These are phyloP conservation scores for Dipodascopsis tothii DNA, from an alignment of 805 yeast genomes.

Conservation along the genomic window DNA sequence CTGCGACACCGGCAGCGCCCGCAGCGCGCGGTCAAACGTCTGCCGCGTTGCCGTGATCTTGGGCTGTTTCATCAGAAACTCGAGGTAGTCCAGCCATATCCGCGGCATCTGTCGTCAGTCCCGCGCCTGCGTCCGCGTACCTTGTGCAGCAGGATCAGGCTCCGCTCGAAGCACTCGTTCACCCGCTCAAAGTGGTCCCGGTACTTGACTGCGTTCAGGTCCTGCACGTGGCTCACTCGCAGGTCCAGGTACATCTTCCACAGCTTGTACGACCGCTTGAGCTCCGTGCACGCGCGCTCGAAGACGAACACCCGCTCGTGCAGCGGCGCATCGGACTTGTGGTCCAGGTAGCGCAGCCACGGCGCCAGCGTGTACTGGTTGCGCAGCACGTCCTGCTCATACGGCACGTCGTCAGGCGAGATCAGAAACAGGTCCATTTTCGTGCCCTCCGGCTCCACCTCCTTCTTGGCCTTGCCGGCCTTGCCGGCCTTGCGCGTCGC, in stretches of 20 bases:
- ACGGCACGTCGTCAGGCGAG: slow-evolving; percentile 40
- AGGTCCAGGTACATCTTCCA: slow-evolving; percentile 48
- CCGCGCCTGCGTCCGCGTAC: slow-evolving; percentile 2
- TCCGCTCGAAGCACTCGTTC: slow-evolving; percentile 41
- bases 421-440: slow-evolving; percentile 11
- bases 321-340: slow-evolving; percentile 27
- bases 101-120: slow-evolving; percentile 37
- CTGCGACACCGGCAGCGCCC: slow-evolving; percentile 43
- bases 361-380: slow-evolving; percentile 33
- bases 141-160: slow-evolving; percentile 39
- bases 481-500: no score
- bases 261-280: slow-evolving; percentile 44
- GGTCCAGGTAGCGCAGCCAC: slow-evolving; percentile 38
- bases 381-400: slow-evolving; percentile 40
- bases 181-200: slow-evolving; percentile 33
- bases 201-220: slow-evolving; percentile 30
- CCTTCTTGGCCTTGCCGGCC: no score
- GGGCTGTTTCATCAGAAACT: slow-evolving; percentile 35
- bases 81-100: slow-evolving; percentile 47
- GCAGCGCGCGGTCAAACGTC: slow-evolving; percentile 45
- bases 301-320: slow-evolving; percentile 37
- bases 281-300: slow-evolving; percentile 43
- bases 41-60: slow-evolving; percentile 37
- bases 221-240: slow-evolving; percentile 31
- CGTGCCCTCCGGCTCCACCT: no score